Evolutionary conservation across 371 early-diverging fungal genomes (phyloP).

Genomic region (Cokeromyces recurvatus): DNA sequence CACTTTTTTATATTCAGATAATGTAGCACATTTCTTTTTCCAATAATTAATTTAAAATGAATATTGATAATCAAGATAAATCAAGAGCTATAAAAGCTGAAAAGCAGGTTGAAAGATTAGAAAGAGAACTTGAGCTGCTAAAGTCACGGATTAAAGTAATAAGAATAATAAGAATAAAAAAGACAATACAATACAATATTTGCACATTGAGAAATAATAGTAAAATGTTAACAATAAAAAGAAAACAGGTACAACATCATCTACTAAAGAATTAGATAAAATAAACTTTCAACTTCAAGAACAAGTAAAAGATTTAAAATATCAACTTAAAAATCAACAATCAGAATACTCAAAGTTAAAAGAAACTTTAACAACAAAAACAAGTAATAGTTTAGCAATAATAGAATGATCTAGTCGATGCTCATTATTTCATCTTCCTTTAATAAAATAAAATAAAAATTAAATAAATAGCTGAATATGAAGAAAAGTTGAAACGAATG

Average conservation of each 20-base stretch:
- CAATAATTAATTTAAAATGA: too few species aligned
- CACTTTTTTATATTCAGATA: too few species aligned
- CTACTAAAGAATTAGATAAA: constrained; percentile 7
- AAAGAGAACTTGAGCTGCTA: constrained; percentile 17
- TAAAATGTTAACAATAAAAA: background rate
- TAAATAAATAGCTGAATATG: constrained; percentile 29
- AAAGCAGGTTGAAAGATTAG: constrained; percentile 20
- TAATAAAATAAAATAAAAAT: too few species aligned
- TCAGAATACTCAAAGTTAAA: constrained; percentile 24
- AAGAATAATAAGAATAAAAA: background rate
- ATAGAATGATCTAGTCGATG: too few species aligned
- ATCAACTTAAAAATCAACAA: constrained; percentile 27
- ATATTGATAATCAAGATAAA: too few species aligned
- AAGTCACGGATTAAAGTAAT: constrained; percentile 16
- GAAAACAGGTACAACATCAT: background rate
- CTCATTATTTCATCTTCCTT: too few species aligned
- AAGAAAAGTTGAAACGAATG: constrained; percentile 44
- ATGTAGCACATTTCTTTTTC: too few species aligned
- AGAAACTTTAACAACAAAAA: constrained; percentile 26
- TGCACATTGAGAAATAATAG: too few species aligned
- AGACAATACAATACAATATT: background rate
- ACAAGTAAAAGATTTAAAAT: constrained; percentile 41
- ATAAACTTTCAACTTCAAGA: constrained; percentile 31
- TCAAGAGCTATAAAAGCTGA: constrained; percentile 17
- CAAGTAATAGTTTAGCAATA: constrained; percentile 18